Conservation (phyloP, 2,329 filamentous ascomycete genomes). For the Dactylonectria macrodidyma region DNA sequence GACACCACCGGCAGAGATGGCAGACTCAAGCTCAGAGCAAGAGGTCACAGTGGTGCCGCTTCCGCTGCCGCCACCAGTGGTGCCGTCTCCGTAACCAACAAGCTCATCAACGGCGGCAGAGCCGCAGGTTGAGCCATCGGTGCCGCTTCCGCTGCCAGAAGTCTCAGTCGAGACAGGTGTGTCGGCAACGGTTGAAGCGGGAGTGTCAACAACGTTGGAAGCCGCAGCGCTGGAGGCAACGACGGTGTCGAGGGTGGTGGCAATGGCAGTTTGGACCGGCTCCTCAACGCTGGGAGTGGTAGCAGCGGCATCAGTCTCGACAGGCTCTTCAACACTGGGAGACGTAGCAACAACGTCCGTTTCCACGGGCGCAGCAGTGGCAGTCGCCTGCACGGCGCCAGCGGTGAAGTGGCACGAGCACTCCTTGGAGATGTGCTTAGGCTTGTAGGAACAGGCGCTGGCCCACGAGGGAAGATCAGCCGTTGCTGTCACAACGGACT, state of each 20-base stretch:
- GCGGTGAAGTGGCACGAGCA: constrained; percentile 49
- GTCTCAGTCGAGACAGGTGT: constrained; percentile 9
- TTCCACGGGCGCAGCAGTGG: constrained; percentile 1
- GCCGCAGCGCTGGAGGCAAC: constrained; percentile 25
- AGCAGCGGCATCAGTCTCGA: constrained; percentile 5
- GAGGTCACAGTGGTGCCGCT: constrained; percentile 61
- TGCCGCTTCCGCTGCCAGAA: constrained; percentile 21
- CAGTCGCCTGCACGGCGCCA: constrained; percentile 29
- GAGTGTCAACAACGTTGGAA: constrained; percentile 6
- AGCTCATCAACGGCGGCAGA: constrained; percentile 38
- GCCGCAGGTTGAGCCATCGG: constrained; percentile 36
- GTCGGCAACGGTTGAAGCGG: constrained; percentile 15
- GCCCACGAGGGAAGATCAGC: constrained; percentile 49
- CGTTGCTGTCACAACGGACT: constrained; percentile 43
- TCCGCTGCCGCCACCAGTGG: constrained; percentile 62
- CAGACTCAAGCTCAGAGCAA: constrained; percentile 57
- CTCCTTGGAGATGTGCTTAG: constrained; percentile 50
- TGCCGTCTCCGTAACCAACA: constrained; percentile 53
- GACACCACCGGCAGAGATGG: constrained; percentile 57
- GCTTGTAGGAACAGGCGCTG: constrained; percentile 47
- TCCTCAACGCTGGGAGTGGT: constrained; percentile 11
- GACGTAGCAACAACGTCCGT: neutral
- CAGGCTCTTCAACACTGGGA: constrained; percentile 3
- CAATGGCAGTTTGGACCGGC: constrained; percentile 15
- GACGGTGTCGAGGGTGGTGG: constrained; percentile 38